phyloP scores from a whole-genome alignment of 805 yeast species.

The Nakazawaea wyomingensis region DNA sequence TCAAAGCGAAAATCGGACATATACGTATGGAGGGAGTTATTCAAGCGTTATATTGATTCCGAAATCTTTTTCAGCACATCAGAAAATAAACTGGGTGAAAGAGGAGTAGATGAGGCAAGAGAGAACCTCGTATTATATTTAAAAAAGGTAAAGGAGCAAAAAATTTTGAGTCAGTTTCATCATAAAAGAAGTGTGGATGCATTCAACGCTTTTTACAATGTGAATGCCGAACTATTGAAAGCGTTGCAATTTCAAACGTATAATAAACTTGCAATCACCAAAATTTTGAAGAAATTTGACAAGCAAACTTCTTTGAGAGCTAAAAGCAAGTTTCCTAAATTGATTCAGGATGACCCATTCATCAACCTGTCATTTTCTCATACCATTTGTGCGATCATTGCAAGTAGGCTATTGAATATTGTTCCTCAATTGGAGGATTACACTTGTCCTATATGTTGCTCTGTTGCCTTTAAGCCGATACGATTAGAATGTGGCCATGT shows the following conservation, averaged over 20 bases:
- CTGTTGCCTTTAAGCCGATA: conserved; percentile 69
- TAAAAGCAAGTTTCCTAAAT: conserved; percentile 39
- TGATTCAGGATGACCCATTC: conserved; percentile 36
- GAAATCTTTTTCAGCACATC: conserved; percentile 56
- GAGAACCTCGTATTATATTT: conserved; percentile 37
- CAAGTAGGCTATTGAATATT: conserved; percentile 46
- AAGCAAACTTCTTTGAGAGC: conserved; percentile 59
- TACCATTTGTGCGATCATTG: conserved; percentile 50
- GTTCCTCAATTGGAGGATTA: conserved; percentile 76
- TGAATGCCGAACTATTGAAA: conserved; percentile 52
- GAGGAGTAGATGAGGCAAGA: conserved; percentile 41
- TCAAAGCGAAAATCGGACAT: conserved; percentile 44
- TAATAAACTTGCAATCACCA: conserved; percentile 58
- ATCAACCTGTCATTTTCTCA: conserved; percentile 47
- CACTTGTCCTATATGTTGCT: conserved; percentile 67
- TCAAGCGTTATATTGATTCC: conserved; percentile 58
- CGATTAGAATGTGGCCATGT: conserved; percentile 58
- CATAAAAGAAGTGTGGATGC: conserved; percentile 39
- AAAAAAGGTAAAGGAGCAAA: conserved; percentile 31
- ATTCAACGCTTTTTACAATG: conserved; percentile 43
- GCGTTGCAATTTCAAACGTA: conserved; percentile 56
- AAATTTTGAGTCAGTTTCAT: conserved; percentile 36
- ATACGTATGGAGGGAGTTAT: conserved; percentile 66
- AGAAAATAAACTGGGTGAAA: conserved; percentile 41
- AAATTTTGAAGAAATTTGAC: conserved; percentile 72